A percentile compares a stretch with the other conserved stretches of the same genome.
phyloP scores from a whole-genome alignment of 2,329 filamentous ascomycete species.

The Bisporella sp. region DNA sequence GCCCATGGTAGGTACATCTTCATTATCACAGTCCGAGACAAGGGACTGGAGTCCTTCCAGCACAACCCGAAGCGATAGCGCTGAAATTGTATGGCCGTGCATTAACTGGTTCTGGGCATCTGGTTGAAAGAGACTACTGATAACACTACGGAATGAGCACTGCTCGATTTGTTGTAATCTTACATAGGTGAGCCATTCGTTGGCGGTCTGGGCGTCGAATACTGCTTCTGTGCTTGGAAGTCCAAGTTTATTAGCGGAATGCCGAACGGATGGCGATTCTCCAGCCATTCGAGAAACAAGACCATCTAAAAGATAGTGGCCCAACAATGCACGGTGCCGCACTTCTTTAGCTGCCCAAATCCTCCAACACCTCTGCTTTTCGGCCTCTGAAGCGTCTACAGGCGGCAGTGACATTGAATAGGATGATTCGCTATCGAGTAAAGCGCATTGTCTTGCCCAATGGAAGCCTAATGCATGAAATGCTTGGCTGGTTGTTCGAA shows the following conservation, averaged over 20 bases:
- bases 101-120: conserved; percentile 18
- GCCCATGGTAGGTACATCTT: conserved; percentile 31
- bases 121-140: conserved; percentile 33
- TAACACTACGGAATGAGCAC: conserved; percentile 33
- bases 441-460: conserved; percentile 38
- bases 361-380: conserved; percentile 35
- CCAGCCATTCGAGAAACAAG: conserved; percentile 37
- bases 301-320: conserved; percentile 38
- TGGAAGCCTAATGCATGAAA: conserved; percentile 37
- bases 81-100: conserved; percentile 28
- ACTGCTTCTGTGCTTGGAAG: conserved; percentile 33
- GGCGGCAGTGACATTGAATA: conserved; percentile 29
- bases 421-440: conserved; percentile 32
- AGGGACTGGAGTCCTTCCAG: conserved; percentile 38
- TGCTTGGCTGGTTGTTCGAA: conserved; percentile 36
- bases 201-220: conserved; percentile 33
- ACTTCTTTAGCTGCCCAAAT: conserved; percentile 37
- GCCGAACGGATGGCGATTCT: conserved; percentile 34
- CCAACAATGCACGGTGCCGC: conserved; percentile 36
- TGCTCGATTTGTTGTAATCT: conserved; percentile 24
- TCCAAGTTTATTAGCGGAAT: conserved; percentile 34
- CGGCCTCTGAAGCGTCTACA: conserved; percentile 22
- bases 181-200: conserved; percentile 35
- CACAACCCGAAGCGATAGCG: conserved; percentile 35
- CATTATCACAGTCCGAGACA: conserved; percentile 32